A percentile compares a stretch with the other conserved stretches of the same genome.
phyloP scores from a whole-genome alignment of 805 yeast genomes.

The Saturnispora bothae region DNA sequence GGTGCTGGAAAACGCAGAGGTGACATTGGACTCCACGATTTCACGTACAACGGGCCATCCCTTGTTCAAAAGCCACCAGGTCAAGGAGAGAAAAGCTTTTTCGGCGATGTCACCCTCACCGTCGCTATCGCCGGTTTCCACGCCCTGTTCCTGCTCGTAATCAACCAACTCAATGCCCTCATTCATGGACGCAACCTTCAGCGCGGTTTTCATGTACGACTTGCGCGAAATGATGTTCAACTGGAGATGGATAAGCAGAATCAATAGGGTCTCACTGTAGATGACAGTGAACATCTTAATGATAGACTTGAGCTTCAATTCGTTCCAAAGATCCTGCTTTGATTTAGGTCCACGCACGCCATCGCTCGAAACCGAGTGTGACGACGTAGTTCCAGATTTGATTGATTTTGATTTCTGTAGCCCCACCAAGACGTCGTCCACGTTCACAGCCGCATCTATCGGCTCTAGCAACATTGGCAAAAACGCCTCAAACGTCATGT shows the following conservation, averaged over 20 bases:
- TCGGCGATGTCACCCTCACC: conserved; percentile 37
- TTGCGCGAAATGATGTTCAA: conserved; percentile 80
- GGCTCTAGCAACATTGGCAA: conserved; percentile 67
- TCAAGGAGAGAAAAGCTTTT: conserved; percentile 73
- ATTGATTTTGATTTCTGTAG: conserved; percentile 36
- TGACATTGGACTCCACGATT: conserved; percentile 46
- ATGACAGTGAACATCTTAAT: conserved; percentile 62
- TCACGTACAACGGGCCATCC: conserved; percentile 62
- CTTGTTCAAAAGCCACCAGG: conserved; percentile 89
- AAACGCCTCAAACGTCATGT: conserved; percentile 72
- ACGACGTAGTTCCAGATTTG: conserved; percentile 11
- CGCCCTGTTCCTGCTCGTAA: conserved; percentile 20
- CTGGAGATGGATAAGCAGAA: conserved; percentile 76
- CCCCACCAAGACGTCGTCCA: conserved; percentile 62
- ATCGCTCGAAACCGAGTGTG: neutral
- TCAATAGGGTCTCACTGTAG: conserved; percentile 57
- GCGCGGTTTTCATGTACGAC: conserved; percentile 72
- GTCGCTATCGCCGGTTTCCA: conserved; percentile 21
- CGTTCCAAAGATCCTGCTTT: conserved; percentile 62
- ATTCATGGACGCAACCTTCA: conserved; percentile 48
- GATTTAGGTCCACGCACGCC: neutral
- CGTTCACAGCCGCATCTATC: conserved; percentile 50
- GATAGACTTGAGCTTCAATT: conserved; percentile 63
- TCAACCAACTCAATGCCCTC: conserved; percentile 25
- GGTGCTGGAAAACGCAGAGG: conserved; percentile 42